Base-by-base conservation (phyloP, 768 basidiomycete genomes). In the Paxillus rubicundulus region DNA sequence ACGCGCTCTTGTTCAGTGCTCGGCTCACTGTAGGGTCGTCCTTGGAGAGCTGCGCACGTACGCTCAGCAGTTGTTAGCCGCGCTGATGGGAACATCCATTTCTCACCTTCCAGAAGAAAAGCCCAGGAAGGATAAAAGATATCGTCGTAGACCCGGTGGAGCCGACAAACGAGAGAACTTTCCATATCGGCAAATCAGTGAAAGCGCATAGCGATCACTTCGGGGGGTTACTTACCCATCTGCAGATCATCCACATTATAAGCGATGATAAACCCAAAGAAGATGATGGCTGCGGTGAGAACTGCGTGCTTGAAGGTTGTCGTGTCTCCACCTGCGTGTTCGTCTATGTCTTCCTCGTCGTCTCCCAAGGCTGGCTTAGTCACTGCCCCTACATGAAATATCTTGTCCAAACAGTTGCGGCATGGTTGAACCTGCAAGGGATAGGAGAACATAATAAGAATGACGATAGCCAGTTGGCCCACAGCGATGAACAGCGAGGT, bases 111-210 rank as follows among this genome's bases (percentile, higher is more conserved):
- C 92, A 98, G 74, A 90, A 97, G 65, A 97, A 89, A 45, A 94
- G 72, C 2, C 92, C 94, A 0, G 94, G 95, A 33, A 97, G 79
- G 63, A 98, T 97, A 72, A 98, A 98, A 1, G 92, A 94, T 53
- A 98, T 92, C 17, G 94, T 96, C 21, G 95, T 97, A 13, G 92
- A 96, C 12, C 97, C 97, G 1, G 94, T 98, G 20, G 93, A 87
- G 2, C 97, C 97, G 34, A 99, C 96, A 65, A 99, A 97, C 4
- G 93, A 92, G 32, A 98, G 77, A 13, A 98, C 96, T 92, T 63
- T 3, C n/a, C 45, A 36, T 17, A 52, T 55, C 45, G 28, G 27
- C 43, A 16, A 43, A 44, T 70, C 52, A 69, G 49, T 24, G 27
- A 33, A 36, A 34, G 28, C 14, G 18, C 38, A 10, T 12, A 20